Evolutionary conservation across 2,329 filamentous ascomycete genomes (phyloP).

Genomic region (Scytalidium lignicola): DNA sequence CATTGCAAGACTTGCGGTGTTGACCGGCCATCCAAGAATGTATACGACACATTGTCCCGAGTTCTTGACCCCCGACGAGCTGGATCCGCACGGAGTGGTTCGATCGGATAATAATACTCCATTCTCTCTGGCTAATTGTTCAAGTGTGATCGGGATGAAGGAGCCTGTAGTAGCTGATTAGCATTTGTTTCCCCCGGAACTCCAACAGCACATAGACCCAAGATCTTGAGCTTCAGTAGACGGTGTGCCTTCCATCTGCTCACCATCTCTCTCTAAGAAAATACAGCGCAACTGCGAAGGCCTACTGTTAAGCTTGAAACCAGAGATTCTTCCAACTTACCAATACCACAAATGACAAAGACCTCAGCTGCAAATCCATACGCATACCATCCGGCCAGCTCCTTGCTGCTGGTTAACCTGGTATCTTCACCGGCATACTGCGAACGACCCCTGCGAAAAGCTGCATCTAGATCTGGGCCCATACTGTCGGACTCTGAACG

Average conservation of each 20-base stretch:
- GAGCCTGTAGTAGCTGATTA: slow-evolving; percentile 52
- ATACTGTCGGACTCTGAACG: slow-evolving; percentile 39
- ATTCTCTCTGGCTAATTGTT: slow-evolving; percentile 88
- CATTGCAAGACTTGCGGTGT: slow-evolving; percentile 96
- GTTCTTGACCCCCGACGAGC: slow-evolving; percentile 37
- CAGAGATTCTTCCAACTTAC: slow-evolving; percentile 43
- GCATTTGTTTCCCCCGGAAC: slow-evolving; percentile 1
- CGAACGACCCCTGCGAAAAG: slow-evolving; percentile 27
- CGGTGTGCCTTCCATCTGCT: no score
- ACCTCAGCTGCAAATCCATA: slow-evolving; percentile 97
- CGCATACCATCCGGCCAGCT: slow-evolving; percentile 90
- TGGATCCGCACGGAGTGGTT: slow-evolving; percentile 66
- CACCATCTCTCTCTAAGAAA: no score
- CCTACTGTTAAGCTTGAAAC: not conserved
- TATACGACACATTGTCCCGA: slow-evolving; percentile 74
- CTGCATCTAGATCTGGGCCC: slow-evolving; percentile 31
- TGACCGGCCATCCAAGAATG: slow-evolving; percentile 79
- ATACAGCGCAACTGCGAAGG: no score
- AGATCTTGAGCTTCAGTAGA: no score
- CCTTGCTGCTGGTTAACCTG: slow-evolving; percentile 78
- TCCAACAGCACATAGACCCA: not conserved
- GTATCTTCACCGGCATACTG: slow-evolving; percentile 80
- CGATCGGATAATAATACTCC: slow-evolving; percentile 79
- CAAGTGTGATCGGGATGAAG: slow-evolving; percentile 92
- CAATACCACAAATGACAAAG: slow-evolving; percentile 85